A percentile compares a stretch with the other conserved stretches of the same genome.
These are phyloP conservation scores for Chrysopogon serrulatus DNA, from an alignment of 176 grass and related monocot genomes.

Conservation along the genomic window DNA sequence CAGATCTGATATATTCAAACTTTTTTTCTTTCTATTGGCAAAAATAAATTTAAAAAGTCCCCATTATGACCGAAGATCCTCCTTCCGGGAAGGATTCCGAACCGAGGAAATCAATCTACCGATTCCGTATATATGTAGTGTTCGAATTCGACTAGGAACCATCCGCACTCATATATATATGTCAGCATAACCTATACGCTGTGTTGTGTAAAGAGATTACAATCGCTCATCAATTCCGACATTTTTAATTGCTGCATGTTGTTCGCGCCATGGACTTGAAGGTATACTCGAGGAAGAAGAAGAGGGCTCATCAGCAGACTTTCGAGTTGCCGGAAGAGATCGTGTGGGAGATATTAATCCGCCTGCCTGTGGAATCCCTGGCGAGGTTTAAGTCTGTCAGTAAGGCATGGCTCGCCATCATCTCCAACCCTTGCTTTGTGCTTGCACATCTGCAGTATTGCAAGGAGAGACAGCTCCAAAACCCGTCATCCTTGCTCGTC, in stretches of 20 bases:
- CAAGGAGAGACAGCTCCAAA: background rate
- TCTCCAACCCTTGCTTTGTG: background rate
- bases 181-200: background rate
- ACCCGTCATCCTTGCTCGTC: slow-evolving; percentile 1
- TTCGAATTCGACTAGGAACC: background rate
- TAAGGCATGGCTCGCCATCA: slow-evolving; percentile 7
- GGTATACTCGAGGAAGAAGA: background rate
- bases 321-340: background rate
- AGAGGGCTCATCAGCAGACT: background rate
- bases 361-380: background rate
- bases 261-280: background rate
- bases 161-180: background rate
- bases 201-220: background rate
- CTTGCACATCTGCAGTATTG: background rate
- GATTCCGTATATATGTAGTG: background rate
- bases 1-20: no score
- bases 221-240: background rate
- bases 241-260: background rate
- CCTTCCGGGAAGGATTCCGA: background rate
- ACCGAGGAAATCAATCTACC: background rate
- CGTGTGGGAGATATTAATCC: background rate
- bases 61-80: no score
- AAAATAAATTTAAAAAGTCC: no score
- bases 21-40: no score
- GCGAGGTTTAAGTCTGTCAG: background rate